Evolutionary conservation across 352 stramenopile species (phyloP).

Genomic region (Phytopythium chamaehyphon): DNA sequence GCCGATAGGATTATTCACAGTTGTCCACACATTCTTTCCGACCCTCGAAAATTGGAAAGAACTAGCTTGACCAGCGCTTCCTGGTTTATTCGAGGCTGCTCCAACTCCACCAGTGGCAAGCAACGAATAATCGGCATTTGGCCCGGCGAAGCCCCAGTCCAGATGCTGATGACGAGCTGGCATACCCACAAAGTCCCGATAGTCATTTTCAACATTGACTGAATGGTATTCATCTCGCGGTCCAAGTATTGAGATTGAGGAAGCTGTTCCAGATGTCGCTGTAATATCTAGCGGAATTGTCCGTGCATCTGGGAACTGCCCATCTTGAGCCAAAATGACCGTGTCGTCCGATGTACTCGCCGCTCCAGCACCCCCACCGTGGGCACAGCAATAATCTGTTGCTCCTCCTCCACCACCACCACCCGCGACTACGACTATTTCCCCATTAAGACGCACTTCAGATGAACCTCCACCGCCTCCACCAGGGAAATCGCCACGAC

Average conservation of each 20-base stretch:
- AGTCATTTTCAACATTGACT: constrained; percentile 40
- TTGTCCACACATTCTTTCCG: constrained; percentile 33
- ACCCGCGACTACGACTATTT: constrained; percentile 55
- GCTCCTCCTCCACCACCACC: constrained; percentile 69
- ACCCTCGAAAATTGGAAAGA: constrained; percentile 42
- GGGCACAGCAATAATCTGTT: constrained; percentile 72
- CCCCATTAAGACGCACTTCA: constrained; percentile 37
- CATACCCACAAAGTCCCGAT: constrained; percentile 35
- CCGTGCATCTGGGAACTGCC: constrained; percentile 27
- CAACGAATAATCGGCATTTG: constrained; percentile 39
- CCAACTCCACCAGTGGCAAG: constrained; percentile 50
- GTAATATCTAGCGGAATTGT: constrained; percentile 39
- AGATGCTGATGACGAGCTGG: constrained; percentile 43
- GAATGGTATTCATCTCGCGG: constrained; percentile 58
- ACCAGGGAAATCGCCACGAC: constrained; percentile 42
- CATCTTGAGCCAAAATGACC: constrained; percentile 18
- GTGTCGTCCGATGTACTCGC: constrained; percentile 10
- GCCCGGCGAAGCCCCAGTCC: constrained; percentile 46
- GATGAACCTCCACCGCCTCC: constrained; percentile 66
- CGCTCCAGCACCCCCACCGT: constrained; percentile 61
- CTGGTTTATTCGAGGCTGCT: constrained; percentile 18
- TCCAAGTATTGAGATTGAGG: constrained; percentile 1
- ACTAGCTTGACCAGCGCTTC: constrained; percentile 30
- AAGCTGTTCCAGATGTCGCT: constrained; percentile 1
- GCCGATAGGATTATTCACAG: constrained; percentile 3